A percentile compares a stretch with the other conserved stretches of the same genome.
phyloP scores from a whole-genome alignment of 2,329 filamentous ascomycete genomes.

The Chaetomiaceae sp. region DNA sequence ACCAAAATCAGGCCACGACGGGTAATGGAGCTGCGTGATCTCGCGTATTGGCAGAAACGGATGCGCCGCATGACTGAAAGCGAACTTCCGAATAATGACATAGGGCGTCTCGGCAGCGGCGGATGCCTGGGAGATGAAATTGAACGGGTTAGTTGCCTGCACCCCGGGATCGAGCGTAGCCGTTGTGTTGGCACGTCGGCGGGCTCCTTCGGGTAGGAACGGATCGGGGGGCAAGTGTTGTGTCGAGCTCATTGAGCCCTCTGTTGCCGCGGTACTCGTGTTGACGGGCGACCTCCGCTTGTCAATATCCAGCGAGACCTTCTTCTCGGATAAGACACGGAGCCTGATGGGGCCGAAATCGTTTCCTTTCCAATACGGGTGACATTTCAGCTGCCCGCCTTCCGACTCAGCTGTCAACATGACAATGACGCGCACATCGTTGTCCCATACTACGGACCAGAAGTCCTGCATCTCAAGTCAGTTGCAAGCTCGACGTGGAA shows the following conservation, averaged over 20 bases:
- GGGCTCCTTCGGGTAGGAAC: constrained; percentile 37
- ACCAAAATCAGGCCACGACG: constrained; percentile 96
- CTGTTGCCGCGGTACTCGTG: neutral
- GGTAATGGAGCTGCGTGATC: constrained; percentile 91
- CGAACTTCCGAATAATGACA: constrained; percentile 83
- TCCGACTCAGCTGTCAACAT: constrained; percentile 95
- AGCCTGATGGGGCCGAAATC: constrained; percentile 76
- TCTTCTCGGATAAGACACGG: constrained; percentile 74
- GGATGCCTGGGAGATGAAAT: constrained; percentile 26
- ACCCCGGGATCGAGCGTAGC: constrained; percentile 38
- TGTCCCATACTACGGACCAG: constrained; percentile 96
- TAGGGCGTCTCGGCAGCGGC: constrained; percentile 58
- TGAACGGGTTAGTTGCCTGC: constrained; percentile 29
- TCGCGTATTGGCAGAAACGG: constrained; percentile 86
- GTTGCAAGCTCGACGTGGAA: neutral
- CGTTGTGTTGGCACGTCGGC: constrained; percentile 53
- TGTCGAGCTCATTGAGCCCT: constrained; percentile 27
- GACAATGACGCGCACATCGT: constrained; percentile 89
- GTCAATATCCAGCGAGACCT: constrained; percentile 70
- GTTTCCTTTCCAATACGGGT: constrained; percentile 82
- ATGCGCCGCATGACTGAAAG: constrained; percentile 67
- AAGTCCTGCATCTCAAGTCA: constrained; percentile 65
- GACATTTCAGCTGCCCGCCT: constrained; percentile 89
- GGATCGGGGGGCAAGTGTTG: constrained; percentile 15
- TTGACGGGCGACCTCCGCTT: constrained; percentile 42